Conservation (phyloP, 176 grass and related monocot species). For the Hsuehochloa calcarea region DNA sequence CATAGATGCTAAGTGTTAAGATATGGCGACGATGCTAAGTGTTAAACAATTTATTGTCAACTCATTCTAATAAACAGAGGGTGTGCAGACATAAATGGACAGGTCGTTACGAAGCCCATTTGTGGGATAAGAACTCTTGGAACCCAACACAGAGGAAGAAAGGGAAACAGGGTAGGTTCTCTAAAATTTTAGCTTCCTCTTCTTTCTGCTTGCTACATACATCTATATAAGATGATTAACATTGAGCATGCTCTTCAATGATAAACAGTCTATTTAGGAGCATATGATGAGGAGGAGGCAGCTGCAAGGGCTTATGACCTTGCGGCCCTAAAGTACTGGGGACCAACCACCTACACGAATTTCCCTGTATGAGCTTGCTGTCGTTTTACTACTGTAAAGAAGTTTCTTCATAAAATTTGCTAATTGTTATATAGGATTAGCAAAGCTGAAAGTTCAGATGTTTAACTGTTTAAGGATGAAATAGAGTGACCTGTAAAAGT, state of each 20-base stretch:
- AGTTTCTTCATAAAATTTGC: background rate
- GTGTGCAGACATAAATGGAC: conserved; percentile 33
- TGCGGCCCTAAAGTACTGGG: background rate
- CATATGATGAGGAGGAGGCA: conserved; percentile 46
- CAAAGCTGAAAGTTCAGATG: background rate
- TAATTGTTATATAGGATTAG: background rate
- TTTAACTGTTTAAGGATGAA: background rate
- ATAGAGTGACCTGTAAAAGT: background rate
- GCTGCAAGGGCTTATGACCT: conserved; percentile 40
- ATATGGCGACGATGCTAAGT: background rate
- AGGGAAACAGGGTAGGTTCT: conserved; percentile 37
- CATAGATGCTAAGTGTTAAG: background rate
- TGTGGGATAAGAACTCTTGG: conserved; percentile 45
- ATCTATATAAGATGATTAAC: background rate
- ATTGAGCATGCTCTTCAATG: background rate
- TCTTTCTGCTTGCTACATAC: background rate
- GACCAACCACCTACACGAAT: conserved; percentile 41
- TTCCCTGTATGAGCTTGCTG: conserved; percentile 18
- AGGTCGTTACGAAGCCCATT: conserved; percentile 33
- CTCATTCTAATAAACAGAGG: background rate
- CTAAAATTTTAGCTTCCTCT: background rate
- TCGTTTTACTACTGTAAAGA: background rate
- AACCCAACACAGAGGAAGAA: conserved; percentile 47
- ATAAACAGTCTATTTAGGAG: conserved; percentile 39
- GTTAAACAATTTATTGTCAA: background rate